These are phyloP conservation scores for Butyriboletus appendiculatus DNA, from an alignment of 1,284 basidiomycete species.

Conservation along the genomic window DNA sequence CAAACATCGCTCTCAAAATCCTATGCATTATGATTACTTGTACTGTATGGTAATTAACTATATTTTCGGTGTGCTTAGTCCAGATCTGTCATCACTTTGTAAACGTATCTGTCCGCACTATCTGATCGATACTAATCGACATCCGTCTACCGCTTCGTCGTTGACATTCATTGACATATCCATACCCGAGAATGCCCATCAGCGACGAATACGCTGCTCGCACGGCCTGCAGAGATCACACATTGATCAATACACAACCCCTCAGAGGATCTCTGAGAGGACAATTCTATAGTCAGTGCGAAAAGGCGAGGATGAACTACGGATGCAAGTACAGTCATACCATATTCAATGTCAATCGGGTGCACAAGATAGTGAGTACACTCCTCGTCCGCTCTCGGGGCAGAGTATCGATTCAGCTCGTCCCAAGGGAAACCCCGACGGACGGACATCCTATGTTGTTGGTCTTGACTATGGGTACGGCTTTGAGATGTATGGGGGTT, in stretches of 20 bases:
- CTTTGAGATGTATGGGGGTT: slow-evolving; percentile 17
- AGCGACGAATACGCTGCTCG: slow-evolving; percentile 20
- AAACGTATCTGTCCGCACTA: too few species aligned
- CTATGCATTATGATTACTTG: too few species aligned
- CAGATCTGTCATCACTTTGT: too few species aligned
- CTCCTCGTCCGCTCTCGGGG: neutral
- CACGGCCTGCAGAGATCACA: slow-evolving; percentile 18
- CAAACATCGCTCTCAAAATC: too few species aligned
- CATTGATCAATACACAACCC: slow-evolving; percentile 7
- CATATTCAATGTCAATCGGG: slow-evolving; percentile 20
- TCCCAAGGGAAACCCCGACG: slow-evolving; percentile 8
- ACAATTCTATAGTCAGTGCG: slow-evolving; percentile 11
- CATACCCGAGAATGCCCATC: slow-evolving; percentile 10
- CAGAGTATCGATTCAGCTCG: too few species aligned
- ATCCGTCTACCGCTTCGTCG: neutral
- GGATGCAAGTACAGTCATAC: slow-evolving; percentile 20
- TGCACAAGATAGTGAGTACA: slow-evolving; percentile 12
- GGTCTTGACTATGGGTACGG: slow-evolving; percentile 10
- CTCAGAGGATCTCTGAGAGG: slow-evolving; percentile 11
- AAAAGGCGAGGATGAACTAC: neutral
- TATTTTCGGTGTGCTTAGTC: too few species aligned
- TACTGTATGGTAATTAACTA: too few species aligned
- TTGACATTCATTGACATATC: neutral
- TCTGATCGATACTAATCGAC: neutral
- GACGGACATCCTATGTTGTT: slow-evolving; percentile 8